A percentile compares a stretch with the other conserved stretches of the same genome.
Conservation (phyloP, 208 protist genomes). For the Acanthamoeba castellanii region DNA sequence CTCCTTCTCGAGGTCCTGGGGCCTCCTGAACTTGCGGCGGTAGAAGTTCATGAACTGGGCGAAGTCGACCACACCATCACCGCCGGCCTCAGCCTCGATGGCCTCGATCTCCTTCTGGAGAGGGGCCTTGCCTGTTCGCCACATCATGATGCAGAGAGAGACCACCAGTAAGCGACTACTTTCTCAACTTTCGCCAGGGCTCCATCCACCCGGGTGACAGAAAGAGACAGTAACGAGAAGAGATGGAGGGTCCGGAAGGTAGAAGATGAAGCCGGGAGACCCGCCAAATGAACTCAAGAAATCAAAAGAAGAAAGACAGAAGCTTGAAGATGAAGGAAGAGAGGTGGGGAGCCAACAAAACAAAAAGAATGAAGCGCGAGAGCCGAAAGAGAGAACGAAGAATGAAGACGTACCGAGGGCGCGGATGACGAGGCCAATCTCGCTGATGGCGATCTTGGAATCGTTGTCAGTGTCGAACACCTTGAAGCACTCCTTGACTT, state of each 20-base stretch:
- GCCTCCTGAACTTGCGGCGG: conserved; percentile 47
- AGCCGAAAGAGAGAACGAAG: background rate
- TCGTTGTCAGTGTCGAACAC: conserved; percentile 47
- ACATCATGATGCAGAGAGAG: background rate
- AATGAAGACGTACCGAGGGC: background rate
- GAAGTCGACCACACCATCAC: background rate
- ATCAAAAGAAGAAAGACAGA: no score
- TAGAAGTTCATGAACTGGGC: conserved; percentile 18
- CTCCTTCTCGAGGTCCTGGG: conserved; percentile 52
- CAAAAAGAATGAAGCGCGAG: no score
- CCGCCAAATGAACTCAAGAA: no score
- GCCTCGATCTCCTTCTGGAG: conserved; percentile 9
- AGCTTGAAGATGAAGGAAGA: no score
- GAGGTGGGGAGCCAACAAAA: no score
- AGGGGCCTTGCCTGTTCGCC: background rate
- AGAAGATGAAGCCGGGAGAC: no score
- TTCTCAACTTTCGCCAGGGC: background rate
- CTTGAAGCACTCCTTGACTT: background rate
- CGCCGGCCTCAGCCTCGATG: conserved; percentile 13
- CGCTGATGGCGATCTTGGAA: background rate
- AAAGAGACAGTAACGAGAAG: no score
- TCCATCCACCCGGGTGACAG: no score
- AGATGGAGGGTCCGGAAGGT: no score
- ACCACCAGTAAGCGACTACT: background rate
- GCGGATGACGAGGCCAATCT: conserved; percentile 12